These are phyloP conservation scores for Oxytropis ochrocephala DNA, from an alignment of 306 rosid genomes.

Conservation along the genomic window DNA sequence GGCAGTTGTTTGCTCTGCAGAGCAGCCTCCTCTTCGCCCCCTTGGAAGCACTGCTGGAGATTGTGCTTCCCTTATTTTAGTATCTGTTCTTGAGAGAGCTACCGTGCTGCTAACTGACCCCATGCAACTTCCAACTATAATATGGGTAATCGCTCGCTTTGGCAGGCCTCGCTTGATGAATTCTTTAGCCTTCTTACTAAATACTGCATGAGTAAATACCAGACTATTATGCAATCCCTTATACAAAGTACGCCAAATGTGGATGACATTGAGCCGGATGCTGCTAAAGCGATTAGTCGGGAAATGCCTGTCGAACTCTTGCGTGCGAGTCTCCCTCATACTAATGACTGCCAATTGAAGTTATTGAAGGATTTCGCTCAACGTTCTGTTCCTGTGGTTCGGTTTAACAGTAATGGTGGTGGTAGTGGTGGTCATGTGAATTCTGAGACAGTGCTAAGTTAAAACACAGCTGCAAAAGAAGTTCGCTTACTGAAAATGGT, in stretches of 20 bases:
- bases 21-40: constrained; percentile 55
- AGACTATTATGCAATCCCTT: constrained; percentile 43
- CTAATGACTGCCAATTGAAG: constrained; percentile 41
- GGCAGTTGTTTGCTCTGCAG: constrained; percentile 53
- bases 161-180: constrained; percentile 56
- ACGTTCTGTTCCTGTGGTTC: constrained; percentile 45
- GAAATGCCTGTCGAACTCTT: constrained; percentile 60
- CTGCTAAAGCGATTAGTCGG: constrained; percentile 33
- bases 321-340: constrained; percentile 56
- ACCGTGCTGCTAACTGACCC: constrained; percentile 36
- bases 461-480: constrained; percentile 10
- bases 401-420: constrained; percentile 30
- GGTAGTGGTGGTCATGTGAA: constrained; percentile 53
- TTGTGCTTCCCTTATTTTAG: constrained; percentile 43
- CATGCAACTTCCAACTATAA: constrained; percentile 40
- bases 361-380: constrained; percentile 43
- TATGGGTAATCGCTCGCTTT: constrained; percentile 35
- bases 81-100: constrained; percentile 49
- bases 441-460: constrained; percentile 76
- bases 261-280: constrained; percentile 37
- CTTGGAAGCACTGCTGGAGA: constrained; percentile 47
- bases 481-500: neutral
- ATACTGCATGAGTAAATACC: constrained; percentile 47
- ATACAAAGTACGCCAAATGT: constrained; percentile 26
- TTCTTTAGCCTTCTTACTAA: constrained; percentile 46